Evolutionary conservation across 2,329 filamentous ascomycete species (phyloP).

Genomic region (Curvularia eragrostidis): DNA sequence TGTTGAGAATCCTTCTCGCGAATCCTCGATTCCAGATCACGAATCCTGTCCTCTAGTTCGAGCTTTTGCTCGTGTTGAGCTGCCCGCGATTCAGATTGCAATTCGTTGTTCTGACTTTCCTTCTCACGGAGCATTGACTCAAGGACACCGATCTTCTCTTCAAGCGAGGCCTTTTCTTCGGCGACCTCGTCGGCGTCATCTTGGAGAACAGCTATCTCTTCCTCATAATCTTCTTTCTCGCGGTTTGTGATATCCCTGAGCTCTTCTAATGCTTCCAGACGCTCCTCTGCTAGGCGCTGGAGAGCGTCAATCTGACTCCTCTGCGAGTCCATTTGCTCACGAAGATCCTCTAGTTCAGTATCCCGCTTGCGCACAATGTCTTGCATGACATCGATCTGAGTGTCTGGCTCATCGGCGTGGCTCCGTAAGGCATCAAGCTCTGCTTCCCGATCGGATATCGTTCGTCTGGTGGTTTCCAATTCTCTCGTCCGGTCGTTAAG

Average conservation of each 20-base stretch:
- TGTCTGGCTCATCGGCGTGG: slow-evolving; percentile 48
- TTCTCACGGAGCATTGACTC: slow-evolving; percentile 50
- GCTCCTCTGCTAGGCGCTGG: slow-evolving; percentile 45
- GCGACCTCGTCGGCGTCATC: slow-evolving; percentile 52
- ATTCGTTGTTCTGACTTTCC: slow-evolving; percentile 29
- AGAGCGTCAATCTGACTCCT: slow-evolving; percentile 42
- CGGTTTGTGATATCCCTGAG: slow-evolving; percentile 55
- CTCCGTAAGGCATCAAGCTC: slow-evolving; percentile 47
- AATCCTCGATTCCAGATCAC: slow-evolving; percentile 32
- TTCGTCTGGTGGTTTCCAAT: slow-evolving; percentile 44
- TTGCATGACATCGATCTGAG: slow-evolving; percentile 52
- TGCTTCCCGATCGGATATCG: slow-evolving; percentile 46
- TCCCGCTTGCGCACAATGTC: slow-evolving; percentile 54
- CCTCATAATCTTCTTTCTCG: slow-evolving; percentile 60
- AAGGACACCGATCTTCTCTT: slow-evolving; percentile 60
- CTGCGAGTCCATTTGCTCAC: slow-evolving; percentile 51
- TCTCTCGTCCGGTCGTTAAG: slow-evolving; percentile 45
- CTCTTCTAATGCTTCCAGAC: slow-evolving; percentile 58
- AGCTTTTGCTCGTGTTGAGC: slow-evolving; percentile 62
- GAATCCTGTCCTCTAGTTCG: slow-evolving; percentile 59
- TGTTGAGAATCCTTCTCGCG: slow-evolving; percentile 42
- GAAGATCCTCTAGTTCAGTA: slow-evolving; percentile 61
- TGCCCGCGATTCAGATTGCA: slow-evolving; percentile 54
- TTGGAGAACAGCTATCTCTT: slow-evolving; percentile 60
- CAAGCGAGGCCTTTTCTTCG: slow-evolving; percentile 63